Conservation (phyloP, 2,329 filamentous ascomycete genomes). For the Paramyrothecium roridum region DNA sequence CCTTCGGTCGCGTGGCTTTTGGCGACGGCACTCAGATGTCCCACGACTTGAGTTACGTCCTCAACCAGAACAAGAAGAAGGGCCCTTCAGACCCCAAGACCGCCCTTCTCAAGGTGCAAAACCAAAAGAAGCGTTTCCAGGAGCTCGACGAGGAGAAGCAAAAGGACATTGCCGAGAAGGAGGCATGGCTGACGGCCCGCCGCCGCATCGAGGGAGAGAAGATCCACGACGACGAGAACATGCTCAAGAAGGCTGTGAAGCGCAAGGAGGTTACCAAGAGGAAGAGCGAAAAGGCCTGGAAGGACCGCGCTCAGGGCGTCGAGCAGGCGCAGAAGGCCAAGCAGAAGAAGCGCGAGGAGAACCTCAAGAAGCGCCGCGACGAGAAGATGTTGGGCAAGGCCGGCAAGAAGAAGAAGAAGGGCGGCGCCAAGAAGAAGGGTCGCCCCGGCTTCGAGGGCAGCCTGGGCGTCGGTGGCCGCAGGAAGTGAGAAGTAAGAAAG, state of each 20-base stretch:
- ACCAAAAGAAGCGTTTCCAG: constrained; percentile 77
- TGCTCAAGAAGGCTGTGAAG: constrained; percentile 93
- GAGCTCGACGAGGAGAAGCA: constrained; percentile 76
- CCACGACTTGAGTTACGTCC: constrained; percentile 63
- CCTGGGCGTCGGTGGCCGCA: constrained; percentile 55
- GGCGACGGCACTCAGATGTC: constrained; percentile 79
- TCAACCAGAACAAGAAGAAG: constrained; percentile 60
- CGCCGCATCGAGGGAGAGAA: constrained; percentile 86
- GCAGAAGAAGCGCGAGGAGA: constrained; percentile 80
- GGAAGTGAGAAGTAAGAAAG: constrained; percentile 33
- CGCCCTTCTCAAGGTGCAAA: constrained; percentile 80
- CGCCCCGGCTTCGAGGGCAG: constrained; percentile 68
- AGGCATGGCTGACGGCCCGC: constrained; percentile 88
- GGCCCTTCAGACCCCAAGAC: constrained; percentile 83
- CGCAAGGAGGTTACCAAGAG: constrained; percentile 86
- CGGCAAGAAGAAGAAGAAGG: constrained; percentile 53
- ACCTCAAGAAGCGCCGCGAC: constrained; percentile 70
- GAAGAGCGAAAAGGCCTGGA: constrained; percentile 90
- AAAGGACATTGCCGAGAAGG: constrained; percentile 86
- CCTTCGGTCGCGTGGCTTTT: constrained; percentile 90
- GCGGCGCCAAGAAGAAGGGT: constrained; percentile 41
- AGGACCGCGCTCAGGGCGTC: constrained; percentile 68
- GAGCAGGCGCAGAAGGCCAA: constrained; percentile 73
- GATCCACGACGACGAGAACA: constrained; percentile 77
- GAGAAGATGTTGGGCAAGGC: constrained; percentile 62